These are phyloP conservation scores for Crassisporium funariophilum DNA, from an alignment of 768 basidiomycete genomes.

Conservation along the genomic window DNA sequence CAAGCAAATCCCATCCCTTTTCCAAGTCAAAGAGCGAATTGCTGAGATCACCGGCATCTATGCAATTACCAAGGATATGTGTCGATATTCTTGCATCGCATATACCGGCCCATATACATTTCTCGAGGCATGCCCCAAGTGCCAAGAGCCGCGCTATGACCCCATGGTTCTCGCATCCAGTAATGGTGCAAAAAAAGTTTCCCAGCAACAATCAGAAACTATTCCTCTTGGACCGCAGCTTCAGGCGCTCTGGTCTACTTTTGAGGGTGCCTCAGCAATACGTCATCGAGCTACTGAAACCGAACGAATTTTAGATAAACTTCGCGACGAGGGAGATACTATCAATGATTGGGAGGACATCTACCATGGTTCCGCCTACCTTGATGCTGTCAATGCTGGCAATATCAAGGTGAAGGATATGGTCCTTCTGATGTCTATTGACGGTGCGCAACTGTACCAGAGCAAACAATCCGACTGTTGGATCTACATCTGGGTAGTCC, in stretches of 20 bases:
- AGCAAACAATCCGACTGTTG: slow-evolving; percentile 35
- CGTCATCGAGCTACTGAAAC: too few species aligned
- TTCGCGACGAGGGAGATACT: not conserved
- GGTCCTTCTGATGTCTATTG: slow-evolving; percentile 36
- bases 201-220: not conserved
- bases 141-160: not conserved
- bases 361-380: slow-evolving; percentile 27
- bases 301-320: not conserved
- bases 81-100: not conserved
- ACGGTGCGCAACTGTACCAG: slow-evolving; percentile 43
- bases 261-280: too few species aligned
- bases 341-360: slow-evolving; percentile 28
- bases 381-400: slow-evolving; percentile 11
- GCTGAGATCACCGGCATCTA: not conserved
- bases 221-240: not conserved
- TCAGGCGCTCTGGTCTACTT: too few species aligned
- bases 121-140: not conserved
- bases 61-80: not conserved
- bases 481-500: slow-evolving; percentile 39
- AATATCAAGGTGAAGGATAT: slow-evolving; percentile 30
- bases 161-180: too few species aligned
- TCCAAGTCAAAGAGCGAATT: not conserved
- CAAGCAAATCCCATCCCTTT: not conserved
- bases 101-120: not conserved
- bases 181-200: too few species aligned